Conservation (phyloP, 495 filamentous ascomycete species). For the Aspergillus nidulans region DNA sequence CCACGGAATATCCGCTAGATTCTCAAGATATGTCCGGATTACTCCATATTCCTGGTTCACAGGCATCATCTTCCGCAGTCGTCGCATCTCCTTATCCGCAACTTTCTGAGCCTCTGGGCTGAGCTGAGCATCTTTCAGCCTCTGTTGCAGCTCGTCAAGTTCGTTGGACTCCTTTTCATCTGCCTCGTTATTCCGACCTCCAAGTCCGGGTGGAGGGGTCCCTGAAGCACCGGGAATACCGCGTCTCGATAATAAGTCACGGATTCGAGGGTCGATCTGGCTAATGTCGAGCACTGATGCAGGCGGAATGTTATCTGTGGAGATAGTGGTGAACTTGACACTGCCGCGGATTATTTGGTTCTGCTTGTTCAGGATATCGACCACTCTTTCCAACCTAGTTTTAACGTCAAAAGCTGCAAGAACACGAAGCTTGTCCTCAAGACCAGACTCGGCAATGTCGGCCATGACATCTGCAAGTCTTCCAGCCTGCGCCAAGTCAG, state of each 20-base stretch:
- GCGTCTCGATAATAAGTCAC: conserved; percentile 49
- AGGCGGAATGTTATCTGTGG: conserved; percentile 53
- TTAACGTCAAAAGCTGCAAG: conserved; percentile 71
- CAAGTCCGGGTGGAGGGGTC: conserved; percentile 46
- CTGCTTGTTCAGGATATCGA: conserved; percentile 75
- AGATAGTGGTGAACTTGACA: conserved; percentile 70
- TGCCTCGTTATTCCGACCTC: conserved; percentile 44
- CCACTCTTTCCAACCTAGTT: conserved; percentile 70
- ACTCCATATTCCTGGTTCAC: conserved; percentile 94
- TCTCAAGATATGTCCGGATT: conserved; percentile 91
- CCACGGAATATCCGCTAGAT: conserved; percentile 93
- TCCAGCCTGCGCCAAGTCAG: conserved; percentile 73
- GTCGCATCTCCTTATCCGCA: conserved; percentile 80
- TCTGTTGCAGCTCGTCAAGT: conserved; percentile 87
- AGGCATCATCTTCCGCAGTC: conserved; percentile 91
- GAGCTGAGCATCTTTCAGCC: conserved; percentile 73
- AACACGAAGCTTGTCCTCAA: conserved; percentile 85
- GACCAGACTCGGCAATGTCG: conserved; percentile 75
- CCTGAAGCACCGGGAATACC: conserved; percentile 49
- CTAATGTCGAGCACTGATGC: conserved; percentile 51
- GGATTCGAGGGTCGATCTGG: conserved; percentile 48
- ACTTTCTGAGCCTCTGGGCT: conserved; percentile 75
- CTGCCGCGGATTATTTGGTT: conserved; percentile 76
- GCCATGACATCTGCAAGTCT: conserved; percentile 94
- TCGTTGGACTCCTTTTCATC: conserved; percentile 77